These are phyloP conservation scores for Talaromyces proteolyticus DNA, from an alignment of 495 filamentous ascomycete genomes.

Conservation along the genomic window DNA sequence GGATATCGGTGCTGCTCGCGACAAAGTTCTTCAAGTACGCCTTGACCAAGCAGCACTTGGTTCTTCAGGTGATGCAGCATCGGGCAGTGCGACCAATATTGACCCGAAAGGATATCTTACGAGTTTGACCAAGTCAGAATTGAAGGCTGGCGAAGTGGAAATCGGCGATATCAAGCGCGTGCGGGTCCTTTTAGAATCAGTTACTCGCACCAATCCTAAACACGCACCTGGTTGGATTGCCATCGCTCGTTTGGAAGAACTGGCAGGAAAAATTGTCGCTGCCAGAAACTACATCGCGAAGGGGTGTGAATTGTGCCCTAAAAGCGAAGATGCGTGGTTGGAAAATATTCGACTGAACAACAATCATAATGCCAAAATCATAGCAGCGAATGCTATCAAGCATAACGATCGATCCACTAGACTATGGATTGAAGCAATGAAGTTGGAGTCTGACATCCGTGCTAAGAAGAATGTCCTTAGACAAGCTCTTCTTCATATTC, in stretches of 20 bases:
- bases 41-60: slow-evolving; percentile 82
- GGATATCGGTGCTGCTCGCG: slow-evolving; percentile 91
- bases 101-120: slow-evolving; percentile 96
- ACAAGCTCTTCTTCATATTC: slow-evolving; percentile 82
- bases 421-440: slow-evolving; percentile 94
- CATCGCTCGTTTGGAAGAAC: slow-evolving; percentile 83
- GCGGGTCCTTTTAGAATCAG: slow-evolving; percentile 86
- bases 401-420: slow-evolving; percentile 82
- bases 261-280: slow-evolving; percentile 83
- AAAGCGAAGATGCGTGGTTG: slow-evolving; percentile 92
- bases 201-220: slow-evolving; percentile 91
- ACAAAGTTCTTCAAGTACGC: slow-evolving; percentile 86
- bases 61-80: slow-evolving; percentile 60
- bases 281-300: slow-evolving; percentile 79
- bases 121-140: slow-evolving; percentile 71
- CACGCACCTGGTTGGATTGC: slow-evolving; percentile 98
- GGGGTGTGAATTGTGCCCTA: slow-evolving; percentile 85
- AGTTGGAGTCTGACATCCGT: slow-evolving; percentile 70
- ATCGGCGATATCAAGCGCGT: slow-evolving; percentile 95
- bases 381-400: slow-evolving; percentile 90
- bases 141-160: slow-evolving; percentile 71
- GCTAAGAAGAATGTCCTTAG: slow-evolving; percentile 87
- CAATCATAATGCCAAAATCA: slow-evolving; percentile 86
- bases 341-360: slow-evolving; percentile 92
- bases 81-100: slow-evolving; percentile 83